Evolutionary conservation across 805 yeast genomes (phyloP).

Genomic region (Clavispora carvajalis): DNA sequence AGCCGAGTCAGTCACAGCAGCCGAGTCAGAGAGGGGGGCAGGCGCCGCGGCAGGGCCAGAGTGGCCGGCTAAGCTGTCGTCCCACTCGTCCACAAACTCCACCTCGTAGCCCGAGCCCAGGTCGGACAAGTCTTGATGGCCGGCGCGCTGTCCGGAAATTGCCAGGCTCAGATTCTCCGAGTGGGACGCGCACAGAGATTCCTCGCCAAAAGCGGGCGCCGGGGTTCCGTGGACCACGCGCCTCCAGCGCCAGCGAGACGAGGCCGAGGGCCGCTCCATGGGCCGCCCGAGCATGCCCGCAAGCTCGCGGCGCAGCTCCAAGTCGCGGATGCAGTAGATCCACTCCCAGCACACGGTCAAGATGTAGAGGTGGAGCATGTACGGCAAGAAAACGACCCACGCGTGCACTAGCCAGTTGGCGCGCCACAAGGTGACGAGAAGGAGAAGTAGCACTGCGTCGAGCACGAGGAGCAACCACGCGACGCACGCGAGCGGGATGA

Average conservation of each 20-base stretch:
- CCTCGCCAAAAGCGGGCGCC: too few relatives aligned
- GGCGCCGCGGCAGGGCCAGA: too few relatives aligned
- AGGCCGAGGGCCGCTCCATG: constrained; percentile 33
- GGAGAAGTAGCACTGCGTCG: constrained; percentile 27
- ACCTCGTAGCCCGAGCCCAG: constrained; percentile 2
- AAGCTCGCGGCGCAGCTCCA: constrained; percentile 47
- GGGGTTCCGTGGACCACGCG: too few relatives aligned
- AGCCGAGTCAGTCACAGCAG: too few relatives aligned
- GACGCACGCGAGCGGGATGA: constrained; percentile 46
- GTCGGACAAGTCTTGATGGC: not conserved
- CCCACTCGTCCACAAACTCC: constrained; percentile 23
- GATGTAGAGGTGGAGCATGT: constrained; percentile 43
- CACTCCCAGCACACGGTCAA: constrained; percentile 63
- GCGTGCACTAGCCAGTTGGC: constrained; percentile 40
- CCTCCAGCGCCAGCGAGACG: constrained; percentile 20
- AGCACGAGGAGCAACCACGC: constrained; percentile 35
- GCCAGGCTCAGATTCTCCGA: too few relatives aligned
- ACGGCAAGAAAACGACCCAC: constrained; percentile 42
- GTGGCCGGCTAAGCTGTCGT: too few relatives aligned
- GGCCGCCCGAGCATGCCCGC: constrained; percentile 61
- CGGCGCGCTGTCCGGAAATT: too few relatives aligned
- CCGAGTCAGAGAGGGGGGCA: too few relatives aligned
- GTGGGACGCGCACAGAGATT: too few relatives aligned
- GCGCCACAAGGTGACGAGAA: constrained; percentile 23
- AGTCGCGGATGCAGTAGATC: constrained; percentile 48